Conservation (phyloP, 2,329 filamentous ascomycete species). For the Fusarium zealandicum region DNA sequence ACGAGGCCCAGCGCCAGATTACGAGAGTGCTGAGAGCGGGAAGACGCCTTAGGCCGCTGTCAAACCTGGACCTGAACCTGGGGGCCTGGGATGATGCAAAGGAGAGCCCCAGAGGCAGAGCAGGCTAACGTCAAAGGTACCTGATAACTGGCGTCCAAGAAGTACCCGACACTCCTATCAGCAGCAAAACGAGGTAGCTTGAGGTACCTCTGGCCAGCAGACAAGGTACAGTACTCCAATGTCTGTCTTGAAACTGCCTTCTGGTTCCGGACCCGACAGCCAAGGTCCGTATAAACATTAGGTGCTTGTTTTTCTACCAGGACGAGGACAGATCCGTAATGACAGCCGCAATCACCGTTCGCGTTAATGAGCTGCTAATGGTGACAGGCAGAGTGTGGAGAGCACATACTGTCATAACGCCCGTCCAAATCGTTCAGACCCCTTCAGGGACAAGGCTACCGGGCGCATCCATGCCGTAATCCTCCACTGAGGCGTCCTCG, state of each 20-base stretch:
- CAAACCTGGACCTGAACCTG: constrained; percentile 28
- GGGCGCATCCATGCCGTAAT: constrained; percentile 8
- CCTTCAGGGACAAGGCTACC: constrained; percentile 13
- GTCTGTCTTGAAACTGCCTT: constrained; percentile 7
- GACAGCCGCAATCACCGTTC: neutral
- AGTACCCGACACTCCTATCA: neutral
- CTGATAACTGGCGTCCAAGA: constrained; percentile 14
- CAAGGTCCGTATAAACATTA: too few relatives aligned
- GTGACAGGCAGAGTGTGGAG: constrained; percentile 9
- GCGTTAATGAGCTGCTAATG: neutral
- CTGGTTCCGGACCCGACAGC: neutral
- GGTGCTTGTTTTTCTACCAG: neutral
- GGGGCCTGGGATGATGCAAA: constrained; percentile 29
- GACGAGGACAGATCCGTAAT: constrained; percentile 5
- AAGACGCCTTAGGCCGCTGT: constrained; percentile 29
- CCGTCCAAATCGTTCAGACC: constrained; percentile 5
- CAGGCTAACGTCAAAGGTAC: constrained; percentile 13
- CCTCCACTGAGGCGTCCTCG: constrained; percentile 7
- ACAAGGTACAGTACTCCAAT: neutral
- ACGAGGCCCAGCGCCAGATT: constrained; percentile 30
- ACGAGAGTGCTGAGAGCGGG: constrained; percentile 28
- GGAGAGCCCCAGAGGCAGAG: constrained; percentile 18
- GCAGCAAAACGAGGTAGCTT: neutral
- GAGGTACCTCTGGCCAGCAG: neutral
- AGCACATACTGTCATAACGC: neutral